These are phyloP conservation scores for Platanthera guangdongensis DNA, from an alignment of 106 monocot species.

Conservation along the genomic window DNA sequence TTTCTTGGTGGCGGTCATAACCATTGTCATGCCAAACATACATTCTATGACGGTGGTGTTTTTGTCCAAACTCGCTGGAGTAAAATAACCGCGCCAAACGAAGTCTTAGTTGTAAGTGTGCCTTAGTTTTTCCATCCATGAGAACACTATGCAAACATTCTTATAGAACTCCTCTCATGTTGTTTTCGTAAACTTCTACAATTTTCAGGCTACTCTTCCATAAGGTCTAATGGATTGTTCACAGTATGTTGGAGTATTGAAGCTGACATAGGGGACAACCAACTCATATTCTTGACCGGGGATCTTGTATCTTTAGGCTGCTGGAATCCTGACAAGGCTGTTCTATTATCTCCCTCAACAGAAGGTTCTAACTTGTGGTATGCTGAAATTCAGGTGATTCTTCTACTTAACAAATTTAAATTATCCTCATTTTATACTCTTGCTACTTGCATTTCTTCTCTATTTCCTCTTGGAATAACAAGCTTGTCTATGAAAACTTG, in stretches of 20 bases:
- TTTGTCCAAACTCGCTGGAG: no score
- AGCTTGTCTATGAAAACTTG: background rate
- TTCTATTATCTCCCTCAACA: conserved; percentile 52
- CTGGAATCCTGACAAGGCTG: conserved; percentile 77
- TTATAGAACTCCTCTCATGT: background rate
- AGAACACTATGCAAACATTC: background rate
- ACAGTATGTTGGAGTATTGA: conserved; percentile 73
- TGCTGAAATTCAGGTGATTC: conserved; percentile 58
- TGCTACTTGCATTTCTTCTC: background rate
- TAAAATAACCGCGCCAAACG: no score
- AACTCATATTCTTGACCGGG: conserved; percentile 59
- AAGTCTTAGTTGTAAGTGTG: background rate
- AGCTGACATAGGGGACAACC: conserved; percentile 62
- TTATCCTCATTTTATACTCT: background rate
- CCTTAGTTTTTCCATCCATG: background rate
- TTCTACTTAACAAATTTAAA: background rate
- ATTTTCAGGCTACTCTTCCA: conserved; percentile 40
- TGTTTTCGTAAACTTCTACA: background rate
- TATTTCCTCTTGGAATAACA: background rate
- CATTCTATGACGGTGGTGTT: no score
- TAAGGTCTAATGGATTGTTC: conserved; percentile 31
- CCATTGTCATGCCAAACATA: no score
- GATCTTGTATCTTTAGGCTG: conserved; percentile 73
- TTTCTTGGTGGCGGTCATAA: no score
- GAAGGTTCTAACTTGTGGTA: conserved; percentile 55